Conservation (phyloP, 2,329 filamentous ascomycete species). For the Verticillium longisporum region DNA sequence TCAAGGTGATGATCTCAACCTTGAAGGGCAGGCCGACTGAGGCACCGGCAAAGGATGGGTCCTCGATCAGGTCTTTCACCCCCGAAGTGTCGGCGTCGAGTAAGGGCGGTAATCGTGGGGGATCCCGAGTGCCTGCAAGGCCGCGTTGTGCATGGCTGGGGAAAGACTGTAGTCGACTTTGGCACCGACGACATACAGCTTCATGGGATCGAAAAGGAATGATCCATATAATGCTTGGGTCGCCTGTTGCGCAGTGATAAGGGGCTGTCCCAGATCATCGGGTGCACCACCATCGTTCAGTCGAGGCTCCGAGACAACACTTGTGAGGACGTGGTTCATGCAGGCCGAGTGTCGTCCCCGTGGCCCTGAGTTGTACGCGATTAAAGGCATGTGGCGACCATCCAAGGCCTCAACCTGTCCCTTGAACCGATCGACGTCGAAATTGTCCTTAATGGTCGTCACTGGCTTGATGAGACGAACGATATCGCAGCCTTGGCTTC, state of each 20-base stretch:
- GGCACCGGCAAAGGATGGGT: constrained; percentile 64
- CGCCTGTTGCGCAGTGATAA: constrained; percentile 54
- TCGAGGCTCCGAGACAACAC: constrained; percentile 43
- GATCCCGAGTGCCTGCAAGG: constrained; percentile 60
- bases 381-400: constrained; percentile 42
- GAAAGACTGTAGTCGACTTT: constrained; percentile 67
- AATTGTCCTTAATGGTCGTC: constrained; percentile 52
- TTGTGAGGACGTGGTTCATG: constrained; percentile 59
- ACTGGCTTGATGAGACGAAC: constrained; percentile 55
- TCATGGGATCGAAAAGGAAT: constrained; percentile 62
- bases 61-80: constrained; percentile 54
- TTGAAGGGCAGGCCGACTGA: constrained; percentile 71
- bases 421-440: constrained; percentile 50
- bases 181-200: constrained; percentile 68
- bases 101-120: constrained; percentile 61
- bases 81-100: constrained; percentile 55
- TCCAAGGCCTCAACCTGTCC: constrained; percentile 36
- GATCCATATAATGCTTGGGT: constrained; percentile 60
- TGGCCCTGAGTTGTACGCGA: constrained; percentile 58
- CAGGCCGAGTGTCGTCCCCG: constrained; percentile 58
- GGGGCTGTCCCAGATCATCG: constrained; percentile 13
- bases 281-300: constrained; percentile 10
- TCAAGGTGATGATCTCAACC: constrained; percentile 61
- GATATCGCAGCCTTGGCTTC: constrained; percentile 51
- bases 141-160: constrained; percentile 70